Percentiles rank a stretch among this genome's conserved stretches.
Conservation (phyloP, 2,329 filamentous ascomycete genomes). For the Rhinocladiella similis region DNA sequence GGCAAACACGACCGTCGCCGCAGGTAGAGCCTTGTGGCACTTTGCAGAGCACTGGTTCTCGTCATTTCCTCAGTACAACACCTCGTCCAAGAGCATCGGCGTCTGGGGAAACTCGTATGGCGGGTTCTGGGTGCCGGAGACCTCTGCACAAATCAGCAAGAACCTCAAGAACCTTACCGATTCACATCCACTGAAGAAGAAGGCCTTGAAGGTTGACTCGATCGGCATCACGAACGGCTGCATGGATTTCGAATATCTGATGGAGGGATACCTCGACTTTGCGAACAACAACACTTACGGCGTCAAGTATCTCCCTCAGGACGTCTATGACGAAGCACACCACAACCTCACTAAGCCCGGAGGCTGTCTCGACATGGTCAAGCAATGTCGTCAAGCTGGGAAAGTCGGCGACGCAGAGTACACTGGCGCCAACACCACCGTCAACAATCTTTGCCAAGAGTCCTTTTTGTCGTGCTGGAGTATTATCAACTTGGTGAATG, state of each 20-base stretch:
- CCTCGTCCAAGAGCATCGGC: constrained; percentile 44
- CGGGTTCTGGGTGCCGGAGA: constrained; percentile 45
- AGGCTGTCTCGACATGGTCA: constrained; percentile 57
- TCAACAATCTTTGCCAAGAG: constrained; percentile 46
- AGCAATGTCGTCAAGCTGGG: constrained; percentile 51
- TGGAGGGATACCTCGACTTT: constrained; percentile 51
- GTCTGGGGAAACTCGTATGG: constrained; percentile 43
- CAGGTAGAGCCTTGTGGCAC: constrained; percentile 53
- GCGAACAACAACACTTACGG: constrained; percentile 62
- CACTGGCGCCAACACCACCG: constrained; percentile 45
- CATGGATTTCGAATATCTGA: constrained; percentile 52
- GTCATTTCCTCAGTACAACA: constrained; percentile 62
- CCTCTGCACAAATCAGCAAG: constrained; percentile 35
- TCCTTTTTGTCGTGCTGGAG: constrained; percentile 48
- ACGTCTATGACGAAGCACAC: constrained; percentile 47
- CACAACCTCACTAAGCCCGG: constrained; percentile 45
- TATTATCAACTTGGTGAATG: constrained; percentile 45
- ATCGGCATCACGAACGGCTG: constrained; percentile 59
- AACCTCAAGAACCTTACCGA: constrained; percentile 10
- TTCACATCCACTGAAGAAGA: constrained; percentile 10
- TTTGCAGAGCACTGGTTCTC: constrained; percentile 58
- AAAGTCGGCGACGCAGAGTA: constrained; percentile 52
- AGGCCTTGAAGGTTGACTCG: constrained; percentile 44
- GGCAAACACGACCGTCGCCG: constrained; percentile 40
- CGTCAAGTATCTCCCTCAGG: constrained; percentile 51